Conservation (phyloP, 148 eudicot genomes). For the Rhododendron ovatum region DNA sequence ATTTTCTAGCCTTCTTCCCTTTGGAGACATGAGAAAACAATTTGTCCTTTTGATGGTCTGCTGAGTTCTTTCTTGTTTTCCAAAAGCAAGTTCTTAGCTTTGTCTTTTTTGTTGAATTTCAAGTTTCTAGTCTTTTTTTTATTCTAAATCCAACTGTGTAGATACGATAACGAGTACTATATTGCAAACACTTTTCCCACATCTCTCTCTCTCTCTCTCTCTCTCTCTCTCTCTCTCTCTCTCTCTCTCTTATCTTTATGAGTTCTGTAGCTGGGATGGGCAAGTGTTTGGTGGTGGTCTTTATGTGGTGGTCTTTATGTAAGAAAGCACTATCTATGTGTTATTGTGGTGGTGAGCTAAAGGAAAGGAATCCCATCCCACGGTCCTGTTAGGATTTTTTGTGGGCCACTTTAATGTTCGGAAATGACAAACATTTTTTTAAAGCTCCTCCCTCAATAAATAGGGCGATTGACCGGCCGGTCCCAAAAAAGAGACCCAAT, state of each 20-base stretch:
- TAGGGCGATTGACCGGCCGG: no score
- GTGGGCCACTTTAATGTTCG: not conserved
- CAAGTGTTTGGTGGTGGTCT: not conserved
- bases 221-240: no score
- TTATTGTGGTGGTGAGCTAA: not conserved
- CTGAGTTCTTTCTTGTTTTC: not conserved
- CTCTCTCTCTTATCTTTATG: no score
- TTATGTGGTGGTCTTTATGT: not conserved
- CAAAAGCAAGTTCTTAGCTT: not conserved
- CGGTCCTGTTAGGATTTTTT: not conserved
- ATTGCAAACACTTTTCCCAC: no score
- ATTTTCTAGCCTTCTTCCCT: not conserved
- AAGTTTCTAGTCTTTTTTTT: not conserved
- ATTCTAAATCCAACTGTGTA: no score
- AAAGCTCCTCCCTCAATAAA: not conserved
- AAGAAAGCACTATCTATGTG: not conserved
- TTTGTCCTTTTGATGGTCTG: not conserved
- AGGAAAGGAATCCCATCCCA: not conserved
- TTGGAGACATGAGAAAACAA: not conserved
- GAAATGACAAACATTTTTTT: not conserved
- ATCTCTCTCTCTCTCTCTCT: no score
- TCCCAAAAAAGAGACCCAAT: no score
- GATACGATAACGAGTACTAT: no score
- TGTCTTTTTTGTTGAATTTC: not conserved
- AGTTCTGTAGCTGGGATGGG: not conserved